Conservation (phyloP, 257 asterid species). For the Plantago elongata region DNA sequence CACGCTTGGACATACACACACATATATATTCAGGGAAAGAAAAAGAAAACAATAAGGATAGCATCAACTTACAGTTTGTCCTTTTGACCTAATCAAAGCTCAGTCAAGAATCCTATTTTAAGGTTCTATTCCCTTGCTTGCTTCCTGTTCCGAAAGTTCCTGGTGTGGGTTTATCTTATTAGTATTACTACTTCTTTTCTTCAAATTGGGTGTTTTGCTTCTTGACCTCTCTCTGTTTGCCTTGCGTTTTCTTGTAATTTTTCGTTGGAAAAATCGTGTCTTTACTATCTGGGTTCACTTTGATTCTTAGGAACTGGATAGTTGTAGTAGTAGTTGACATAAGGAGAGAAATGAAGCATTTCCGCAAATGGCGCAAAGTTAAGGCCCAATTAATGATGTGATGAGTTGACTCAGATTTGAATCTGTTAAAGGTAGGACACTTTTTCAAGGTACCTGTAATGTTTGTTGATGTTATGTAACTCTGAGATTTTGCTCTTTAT, state of each 20-base stretch:
- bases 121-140: slow-evolving; percentile 28
- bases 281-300: slow-evolving; percentile 2
- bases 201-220: neutral
- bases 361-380: neutral
- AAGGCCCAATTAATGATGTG: neutral
- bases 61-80: slow-evolving; percentile 28
- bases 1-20: slow-evolving; percentile 16
- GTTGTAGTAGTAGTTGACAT: neutral
- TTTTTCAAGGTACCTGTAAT: neutral
- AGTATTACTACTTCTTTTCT: neutral
- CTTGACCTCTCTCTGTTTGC: neutral
- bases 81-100: slow-evolving; percentile 39
- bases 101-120: slow-evolving; percentile 36
- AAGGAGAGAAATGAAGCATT: neutral
- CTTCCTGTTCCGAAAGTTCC: slow-evolving; percentile 28
- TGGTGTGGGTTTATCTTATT: slow-evolving; percentile 23
- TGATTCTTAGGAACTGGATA: neutral
- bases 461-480: slow-evolving; percentile 2
- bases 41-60: slow-evolving; percentile 20
- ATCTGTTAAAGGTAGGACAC: slow-evolving; percentile 6
- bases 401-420: slow-evolving; percentile 2
- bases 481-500: slow-evolving; percentile 1
- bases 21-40: slow-evolving; percentile 20
- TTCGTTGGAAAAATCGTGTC: neutral
- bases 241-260: neutral